phyloP scores from a whole-genome alignment of 192 early-diverging fungal species.

The Coemansia sp. region DNA sequence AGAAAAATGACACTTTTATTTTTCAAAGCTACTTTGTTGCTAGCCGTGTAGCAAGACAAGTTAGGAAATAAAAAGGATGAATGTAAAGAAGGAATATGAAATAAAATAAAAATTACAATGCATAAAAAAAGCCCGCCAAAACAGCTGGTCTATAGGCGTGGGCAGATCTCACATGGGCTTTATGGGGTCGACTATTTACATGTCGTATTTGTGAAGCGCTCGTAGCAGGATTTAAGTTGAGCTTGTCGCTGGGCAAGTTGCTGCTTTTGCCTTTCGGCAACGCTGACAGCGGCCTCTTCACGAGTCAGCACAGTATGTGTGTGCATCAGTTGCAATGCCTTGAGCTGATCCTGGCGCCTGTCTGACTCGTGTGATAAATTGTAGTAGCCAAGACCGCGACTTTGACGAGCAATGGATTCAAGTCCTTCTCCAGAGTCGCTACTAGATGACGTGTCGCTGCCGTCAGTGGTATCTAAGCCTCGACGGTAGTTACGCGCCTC shows the following conservation, averaged over 20 bases:
- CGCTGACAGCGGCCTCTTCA: slow-evolving; percentile 14
- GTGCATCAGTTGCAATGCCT: slow-evolving; percentile 23
- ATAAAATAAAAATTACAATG: not conserved
- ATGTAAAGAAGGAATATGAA: not conserved
- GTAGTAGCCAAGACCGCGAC: slow-evolving; percentile 31
- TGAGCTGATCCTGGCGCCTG: slow-evolving; percentile 35
- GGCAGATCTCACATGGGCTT: not conserved
- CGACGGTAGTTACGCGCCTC: slow-evolving; percentile 16
- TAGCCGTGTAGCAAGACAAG: not conserved
- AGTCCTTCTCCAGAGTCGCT: not conserved
- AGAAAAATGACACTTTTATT: not conserved
- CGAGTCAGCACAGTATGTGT: slow-evolving; percentile 22
- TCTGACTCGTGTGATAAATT: slow-evolving; percentile 18
- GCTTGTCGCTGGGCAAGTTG: slow-evolving; percentile 21
- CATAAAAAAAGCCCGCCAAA: not conserved
- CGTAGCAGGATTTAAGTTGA: slow-evolving; percentile 7
- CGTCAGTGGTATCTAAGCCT: not conserved
- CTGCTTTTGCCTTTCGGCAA: slow-evolving; percentile 21
- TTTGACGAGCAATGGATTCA: not conserved
- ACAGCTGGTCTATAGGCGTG: not conserved
- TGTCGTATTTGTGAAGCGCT: not conserved
- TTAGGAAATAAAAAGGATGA: not conserved
- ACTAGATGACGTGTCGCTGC: not conserved
- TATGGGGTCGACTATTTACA: not conserved
- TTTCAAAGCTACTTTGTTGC: not conserved